Evolutionary conservation across 805 yeast genomes (phyloP), one percentile per base, ranked within the genome.

Genomic region (Gaillardinia entomophila): DNA sequence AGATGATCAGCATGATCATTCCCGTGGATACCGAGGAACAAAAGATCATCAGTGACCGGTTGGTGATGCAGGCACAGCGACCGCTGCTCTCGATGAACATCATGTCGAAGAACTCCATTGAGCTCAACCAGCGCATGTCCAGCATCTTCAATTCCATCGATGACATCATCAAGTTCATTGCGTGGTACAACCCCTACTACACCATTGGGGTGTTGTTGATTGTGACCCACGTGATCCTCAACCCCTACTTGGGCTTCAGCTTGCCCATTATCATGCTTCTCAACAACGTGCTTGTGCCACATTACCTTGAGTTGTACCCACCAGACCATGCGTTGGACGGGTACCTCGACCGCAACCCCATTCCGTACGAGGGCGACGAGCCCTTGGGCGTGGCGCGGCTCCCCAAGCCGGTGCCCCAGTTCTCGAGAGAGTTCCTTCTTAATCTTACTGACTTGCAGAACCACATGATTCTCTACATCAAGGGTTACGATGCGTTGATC

Each of bases 391-490:
- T 63, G 10, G 66, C 74, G 16, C 69, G 61, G 22, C 48, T 70
- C 3, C 84, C 87, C 3, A 75, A 73, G 38, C 92, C 94, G 0
- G 83, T 79, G 6, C 82, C 89, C 4, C 87, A 86, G 53, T 66
- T 83, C 31, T 79, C 89, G 20, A 66, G 83, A 34, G 95, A 87
- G 51, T 87, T 86, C 49, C 56, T 81, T 14, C 51, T 86, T 35
- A 87, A 87, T 51, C 62, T 84, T 46, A 84, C 94, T 1, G 96
- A 87, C 60, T 62, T 86, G 37, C 96, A 87, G 49, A 87, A 87
- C 51, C 81, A 78, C 48, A 79, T 83, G 85, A 49, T 79, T 19
- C 48, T 78, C 11, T 85, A 80, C 51, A 78, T 82, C 7, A 53
- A 61, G 10, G 57, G 66, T 0, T 86, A 79, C 68, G 90, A 87